phyloP scores from a whole-genome alignment of 1,139 yeast genomes.

The Suhomyces chickasaworum region DNA sequence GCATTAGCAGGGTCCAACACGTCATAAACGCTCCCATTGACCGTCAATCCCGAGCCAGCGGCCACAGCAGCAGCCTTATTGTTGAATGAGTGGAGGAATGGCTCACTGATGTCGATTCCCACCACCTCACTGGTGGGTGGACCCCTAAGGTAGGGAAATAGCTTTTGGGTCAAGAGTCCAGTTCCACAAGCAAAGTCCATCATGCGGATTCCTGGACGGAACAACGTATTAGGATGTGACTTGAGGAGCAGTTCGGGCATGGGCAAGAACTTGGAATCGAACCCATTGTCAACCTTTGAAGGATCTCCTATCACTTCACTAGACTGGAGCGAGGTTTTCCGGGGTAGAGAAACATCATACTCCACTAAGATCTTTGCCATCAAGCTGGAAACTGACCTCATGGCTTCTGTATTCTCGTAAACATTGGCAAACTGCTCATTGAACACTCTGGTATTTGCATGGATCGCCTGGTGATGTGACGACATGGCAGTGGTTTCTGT shows the following conservation, averaged over 20 bases:
- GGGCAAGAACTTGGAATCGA: conserved; percentile 18
- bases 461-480: conserved; percentile 23
- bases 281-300: conserved; percentile 17
- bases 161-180: conserved; percentile 35
- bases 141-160: conserved; percentile 31
- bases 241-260: conserved; percentile 14
- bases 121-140: conserved; percentile 23
- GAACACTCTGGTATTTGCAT: conserved; percentile 28
- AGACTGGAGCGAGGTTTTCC: conserved; percentile 19
- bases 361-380: conserved; percentile 27
- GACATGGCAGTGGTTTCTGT: too few relatives aligned
- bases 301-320: conserved; percentile 23
- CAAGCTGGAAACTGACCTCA: conserved; percentile 20
- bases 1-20: conserved; percentile 27
- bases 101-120: conserved; percentile 42
- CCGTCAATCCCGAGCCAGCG: conserved; percentile 6
- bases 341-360: conserved; percentile 20
- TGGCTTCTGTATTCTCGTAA: conserved; percentile 29
- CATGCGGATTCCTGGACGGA: conserved; percentile 31
- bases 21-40: conserved; percentile 28
- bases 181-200: conserved; percentile 52
- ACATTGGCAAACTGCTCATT: conserved; percentile 21
- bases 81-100: conserved; percentile 29
- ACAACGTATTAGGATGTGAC: conserved; percentile 19
- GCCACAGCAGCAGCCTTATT: conserved; percentile 17